Base-by-base conservation (phyloP, 169 alveolate genomes). In the Cryptosporidium canis region DNA sequence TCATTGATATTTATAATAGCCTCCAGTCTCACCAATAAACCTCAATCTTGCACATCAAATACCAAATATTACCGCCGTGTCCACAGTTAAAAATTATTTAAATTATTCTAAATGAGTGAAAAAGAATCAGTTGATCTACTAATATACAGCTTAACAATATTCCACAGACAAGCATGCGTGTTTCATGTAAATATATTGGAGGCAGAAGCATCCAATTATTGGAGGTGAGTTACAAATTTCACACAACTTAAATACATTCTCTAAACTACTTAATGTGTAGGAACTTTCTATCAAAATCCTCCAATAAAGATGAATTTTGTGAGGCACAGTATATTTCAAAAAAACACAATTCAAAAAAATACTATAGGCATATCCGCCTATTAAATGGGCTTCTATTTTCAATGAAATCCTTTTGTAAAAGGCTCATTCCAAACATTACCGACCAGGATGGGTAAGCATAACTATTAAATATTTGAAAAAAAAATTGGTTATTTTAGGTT, bases 121-220 rank as follows among this genome's bases (percentile, higher is more conserved):
- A 45, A 70, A 31, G 55, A 70, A 35, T 70, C 84, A 18, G 24
- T 70, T 45, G 67, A 51, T 14, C 53, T 58, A 27, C 18, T 55
- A 58, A 61, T 77, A 56, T 77, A 77, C 1, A 53, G 87, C 47
- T 43, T 77, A 45, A 77, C 87, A 12, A 77, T 77, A 12, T 77
- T 77, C 63, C 87, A 77, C 33, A 77, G 87, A 29, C 87, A 77
- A 77, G 21, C 63, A 35, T 77, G 87, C 39, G 87, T 77, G 8
- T 77, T 77, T 48, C 87, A 77, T 48, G 55, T 77, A 41, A 77
- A 77, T 44, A 35, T 77, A 24, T 21, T 12, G 31, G 87, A 77
- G 55, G 87, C 87, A 41, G 64, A 58, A 39, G 44, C 41, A 39
- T 56, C 87, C 5, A 77, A 77, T 21, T 77, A 55, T 18, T 77